Evolutionary conservation across 2,329 filamentous ascomycete species (phyloP).

Genomic region (Trichoderma sp.): DNA sequence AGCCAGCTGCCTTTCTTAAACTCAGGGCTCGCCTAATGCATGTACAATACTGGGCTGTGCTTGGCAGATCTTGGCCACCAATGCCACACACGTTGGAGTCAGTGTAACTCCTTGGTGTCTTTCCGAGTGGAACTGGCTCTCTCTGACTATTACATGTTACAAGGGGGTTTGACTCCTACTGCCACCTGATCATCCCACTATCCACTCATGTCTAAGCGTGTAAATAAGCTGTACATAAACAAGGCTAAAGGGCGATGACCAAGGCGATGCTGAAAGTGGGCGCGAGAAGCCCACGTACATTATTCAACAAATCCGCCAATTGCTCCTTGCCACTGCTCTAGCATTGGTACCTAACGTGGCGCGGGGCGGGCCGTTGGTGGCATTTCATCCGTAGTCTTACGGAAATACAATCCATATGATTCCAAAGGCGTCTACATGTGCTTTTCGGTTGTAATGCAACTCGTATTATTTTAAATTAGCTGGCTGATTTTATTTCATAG

Average conservation of each 20-base stretch:
- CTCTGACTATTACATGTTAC: background rate
- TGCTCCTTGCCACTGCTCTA: background rate
- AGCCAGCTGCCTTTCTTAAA: background rate
- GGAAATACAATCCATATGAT: background rate
- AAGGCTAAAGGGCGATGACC: background rate
- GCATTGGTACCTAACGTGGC: background rate
- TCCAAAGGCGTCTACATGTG: background rate
- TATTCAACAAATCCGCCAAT: background rate
- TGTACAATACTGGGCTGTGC: background rate
- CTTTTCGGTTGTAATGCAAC: too few species aligned
- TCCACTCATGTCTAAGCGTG: background rate
- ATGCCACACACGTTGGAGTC: background rate
- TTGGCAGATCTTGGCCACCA: background rate
- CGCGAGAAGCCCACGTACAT: background rate
- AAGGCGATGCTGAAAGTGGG: background rate
- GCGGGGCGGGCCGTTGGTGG: constrained; percentile 10
- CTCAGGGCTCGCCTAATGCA: background rate
- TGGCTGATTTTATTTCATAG: too few species aligned
- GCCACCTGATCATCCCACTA: background rate
- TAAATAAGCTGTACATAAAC: background rate
- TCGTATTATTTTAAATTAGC: too few species aligned
- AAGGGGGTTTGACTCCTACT: background rate
- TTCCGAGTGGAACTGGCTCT: background rate
- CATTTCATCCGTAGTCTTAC: background rate
- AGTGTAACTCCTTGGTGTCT: background rate